These are phyloP conservation scores for Mortierella sp. DNA, from an alignment of 371 early-diverging fungal genomes.

Conservation along the genomic window DNA sequence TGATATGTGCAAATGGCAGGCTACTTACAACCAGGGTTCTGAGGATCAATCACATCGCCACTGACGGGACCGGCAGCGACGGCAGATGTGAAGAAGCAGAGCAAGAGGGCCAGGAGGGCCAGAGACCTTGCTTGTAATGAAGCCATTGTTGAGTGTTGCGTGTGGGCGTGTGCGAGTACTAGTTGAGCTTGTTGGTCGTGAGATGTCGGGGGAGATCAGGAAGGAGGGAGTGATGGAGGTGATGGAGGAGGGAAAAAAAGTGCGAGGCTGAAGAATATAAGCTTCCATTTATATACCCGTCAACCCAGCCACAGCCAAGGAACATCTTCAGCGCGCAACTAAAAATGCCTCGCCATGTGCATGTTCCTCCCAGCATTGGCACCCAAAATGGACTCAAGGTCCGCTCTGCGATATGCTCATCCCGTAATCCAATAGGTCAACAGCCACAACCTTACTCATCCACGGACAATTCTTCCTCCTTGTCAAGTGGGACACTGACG, in stretches of 20 bases:
- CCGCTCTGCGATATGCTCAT: background rate
- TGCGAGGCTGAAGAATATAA: background rate
- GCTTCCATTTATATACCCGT: no score
- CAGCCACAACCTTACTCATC: constrained; percentile 29
- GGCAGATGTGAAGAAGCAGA: constrained; percentile 41
- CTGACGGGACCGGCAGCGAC: constrained; percentile 7
- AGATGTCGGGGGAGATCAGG: background rate
- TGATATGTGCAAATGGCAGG: background rate
- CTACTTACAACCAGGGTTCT: constrained; percentile 24
- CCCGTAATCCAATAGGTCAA: background rate
- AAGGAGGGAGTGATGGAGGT: background rate
- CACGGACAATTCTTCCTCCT: background rate
- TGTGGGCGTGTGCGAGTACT: background rate
- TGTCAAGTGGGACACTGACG: no score
- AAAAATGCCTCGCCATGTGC: no score
- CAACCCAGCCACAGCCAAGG: no score
- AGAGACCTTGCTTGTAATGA: constrained; percentile 32
- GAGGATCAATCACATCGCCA: background rate
- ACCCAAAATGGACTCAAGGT: background rate
- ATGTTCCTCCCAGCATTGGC: no score
- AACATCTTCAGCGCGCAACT: no score
- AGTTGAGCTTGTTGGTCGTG: background rate
- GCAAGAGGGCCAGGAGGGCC: constrained; percentile 38
- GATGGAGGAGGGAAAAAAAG: background rate
- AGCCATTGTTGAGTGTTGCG: constrained; percentile 15